These are phyloP conservation scores for Rubia balearica DNA, from an alignment of 305 asterid genomes.

Conservation along the genomic window DNA sequence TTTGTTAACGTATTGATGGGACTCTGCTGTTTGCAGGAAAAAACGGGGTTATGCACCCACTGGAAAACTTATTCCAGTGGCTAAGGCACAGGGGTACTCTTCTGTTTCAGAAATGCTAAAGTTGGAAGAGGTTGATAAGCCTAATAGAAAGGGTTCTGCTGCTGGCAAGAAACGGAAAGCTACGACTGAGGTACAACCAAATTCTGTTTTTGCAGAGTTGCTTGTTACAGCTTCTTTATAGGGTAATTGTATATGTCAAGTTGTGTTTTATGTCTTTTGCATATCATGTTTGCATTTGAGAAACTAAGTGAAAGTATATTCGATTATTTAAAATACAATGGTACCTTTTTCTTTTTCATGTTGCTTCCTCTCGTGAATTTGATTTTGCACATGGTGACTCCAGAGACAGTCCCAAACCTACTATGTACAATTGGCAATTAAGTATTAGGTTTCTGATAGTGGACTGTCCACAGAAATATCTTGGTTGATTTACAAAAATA, in stretches of 20 bases:
- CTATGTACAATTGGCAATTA: background rate
- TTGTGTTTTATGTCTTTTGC: background rate
- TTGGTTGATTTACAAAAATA: conserved; percentile 4
- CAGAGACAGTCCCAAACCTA: background rate
- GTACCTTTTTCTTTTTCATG: background rate
- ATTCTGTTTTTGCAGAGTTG: background rate
- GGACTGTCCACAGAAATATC: background rate
- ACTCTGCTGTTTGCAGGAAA: conserved; percentile 12
- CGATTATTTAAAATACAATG: background rate
- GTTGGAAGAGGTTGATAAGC: conserved; percentile 11
- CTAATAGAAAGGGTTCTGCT: background rate
- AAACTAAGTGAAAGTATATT: background rate
- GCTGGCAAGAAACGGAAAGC: background rate
- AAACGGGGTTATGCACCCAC: conserved; percentile 18
- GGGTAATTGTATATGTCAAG: background rate
- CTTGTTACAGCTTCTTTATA: background rate
- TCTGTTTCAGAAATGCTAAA: conserved; percentile 20
- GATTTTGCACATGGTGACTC: background rate
- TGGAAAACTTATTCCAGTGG: conserved; percentile 11
- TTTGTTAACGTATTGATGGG: background rate
- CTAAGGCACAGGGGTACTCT: conserved; percentile 19
- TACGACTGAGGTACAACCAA: conserved; percentile 9
- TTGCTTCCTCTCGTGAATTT: background rate
- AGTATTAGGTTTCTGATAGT: background rate
- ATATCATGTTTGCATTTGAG: background rate